Conservation (phyloP, 2,329 filamentous ascomycete species). For the Neonectria magnoliae region DNA sequence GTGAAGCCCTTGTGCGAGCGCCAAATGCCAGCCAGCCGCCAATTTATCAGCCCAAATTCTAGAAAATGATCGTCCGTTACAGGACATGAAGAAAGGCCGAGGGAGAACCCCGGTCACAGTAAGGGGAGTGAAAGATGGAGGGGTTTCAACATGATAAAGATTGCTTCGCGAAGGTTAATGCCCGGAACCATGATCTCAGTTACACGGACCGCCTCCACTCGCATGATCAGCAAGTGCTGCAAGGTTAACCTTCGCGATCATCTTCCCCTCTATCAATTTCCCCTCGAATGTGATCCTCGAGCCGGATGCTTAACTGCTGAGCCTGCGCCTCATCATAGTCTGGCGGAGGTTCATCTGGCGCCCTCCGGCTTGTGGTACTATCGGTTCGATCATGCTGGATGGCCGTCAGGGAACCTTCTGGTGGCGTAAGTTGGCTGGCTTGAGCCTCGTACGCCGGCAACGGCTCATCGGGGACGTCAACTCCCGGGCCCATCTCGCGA, state of each 20-base stretch:
- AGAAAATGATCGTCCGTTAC: conserved; percentile 23
- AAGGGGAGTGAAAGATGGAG: neutral
- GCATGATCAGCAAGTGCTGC: conserved; percentile 24
- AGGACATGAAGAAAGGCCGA: conserved; percentile 22
- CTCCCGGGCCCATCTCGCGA: conserved; percentile 70
- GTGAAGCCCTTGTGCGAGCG: conserved; percentile 19
- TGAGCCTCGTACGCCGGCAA: conserved; percentile 85
- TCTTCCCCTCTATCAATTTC: conserved; percentile 70
- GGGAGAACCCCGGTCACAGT: conserved; percentile 1
- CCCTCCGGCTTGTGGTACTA: conserved; percentile 51
- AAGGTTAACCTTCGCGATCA: conserved; percentile 42
- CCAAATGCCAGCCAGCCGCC: conserved; percentile 21
- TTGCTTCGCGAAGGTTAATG: conserved; percentile 33
- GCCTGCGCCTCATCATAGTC: conserved; percentile 91
- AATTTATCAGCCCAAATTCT: conserved; percentile 24
- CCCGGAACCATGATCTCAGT: conserved; percentile 31
- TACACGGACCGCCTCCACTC: conserved; percentile 24
- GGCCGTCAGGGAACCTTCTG: conserved; percentile 36
- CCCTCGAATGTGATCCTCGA: conserved; percentile 77
- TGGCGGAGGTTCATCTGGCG: conserved; percentile 82
- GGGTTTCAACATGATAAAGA: conserved; percentile 16
- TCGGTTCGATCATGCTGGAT: conserved; percentile 46
- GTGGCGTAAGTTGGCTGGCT: conserved; percentile 44
- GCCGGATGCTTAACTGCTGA: conserved; percentile 66
- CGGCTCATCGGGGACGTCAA: conserved; percentile 82